Conservation (phyloP, 768 basidiomycete genomes). For the Lentinula sp. region DNA sequence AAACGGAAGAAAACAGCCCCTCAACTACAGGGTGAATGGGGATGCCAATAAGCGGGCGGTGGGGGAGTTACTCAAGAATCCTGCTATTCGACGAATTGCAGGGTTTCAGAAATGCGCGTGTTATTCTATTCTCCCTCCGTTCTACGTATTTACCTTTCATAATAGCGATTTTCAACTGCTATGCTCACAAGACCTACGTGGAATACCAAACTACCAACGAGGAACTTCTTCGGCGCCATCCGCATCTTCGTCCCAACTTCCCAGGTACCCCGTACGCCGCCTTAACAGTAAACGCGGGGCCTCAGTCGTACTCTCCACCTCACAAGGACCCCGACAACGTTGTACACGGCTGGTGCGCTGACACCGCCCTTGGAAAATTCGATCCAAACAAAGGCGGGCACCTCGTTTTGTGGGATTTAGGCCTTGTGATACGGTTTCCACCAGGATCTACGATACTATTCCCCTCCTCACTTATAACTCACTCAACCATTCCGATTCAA, state of each 20-base stretch:
- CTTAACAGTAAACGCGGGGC: slow-evolving; percentile 19
- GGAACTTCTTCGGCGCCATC: background rate
- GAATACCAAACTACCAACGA: background rate
- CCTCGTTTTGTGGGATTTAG: slow-evolving; percentile 8
- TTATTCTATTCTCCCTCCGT: background rate
- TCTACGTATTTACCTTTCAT: background rate
- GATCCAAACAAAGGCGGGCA: background rate
- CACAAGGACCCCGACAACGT: slow-evolving; percentile 17
- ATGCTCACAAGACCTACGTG: background rate
- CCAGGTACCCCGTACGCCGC: slow-evolving; percentile 13
- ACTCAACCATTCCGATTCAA: slow-evolving; percentile 8
- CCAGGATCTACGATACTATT: slow-evolving; percentile 13
- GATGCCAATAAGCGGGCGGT: no score
- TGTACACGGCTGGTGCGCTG: slow-evolving; percentile 15
- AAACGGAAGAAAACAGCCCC: no score
- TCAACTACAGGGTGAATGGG: no score
- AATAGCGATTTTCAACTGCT: background rate
- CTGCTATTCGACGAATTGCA: no score
- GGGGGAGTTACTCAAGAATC: no score
- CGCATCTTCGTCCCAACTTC: slow-evolving; percentile 8
- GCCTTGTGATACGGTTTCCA: slow-evolving; percentile 12
- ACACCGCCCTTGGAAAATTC: slow-evolving; percentile 15
- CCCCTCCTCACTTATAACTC: slow-evolving; percentile 10
- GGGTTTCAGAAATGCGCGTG: no score
- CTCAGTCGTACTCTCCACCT: background rate